Conservation (phyloP, 176 grass and related monocot species). For the Zea luxurians region DNA sequence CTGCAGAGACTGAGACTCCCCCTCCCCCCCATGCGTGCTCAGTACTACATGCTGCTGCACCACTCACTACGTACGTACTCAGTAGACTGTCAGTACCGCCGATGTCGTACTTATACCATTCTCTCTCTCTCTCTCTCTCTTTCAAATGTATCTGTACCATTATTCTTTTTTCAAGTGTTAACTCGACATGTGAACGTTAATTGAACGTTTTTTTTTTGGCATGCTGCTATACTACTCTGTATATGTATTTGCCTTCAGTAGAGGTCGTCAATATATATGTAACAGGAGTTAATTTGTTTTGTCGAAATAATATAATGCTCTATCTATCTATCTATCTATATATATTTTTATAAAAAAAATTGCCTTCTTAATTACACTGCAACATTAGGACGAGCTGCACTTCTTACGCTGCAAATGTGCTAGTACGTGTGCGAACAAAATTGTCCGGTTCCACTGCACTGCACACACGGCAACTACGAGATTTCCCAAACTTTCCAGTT, state of each 20-base stretch:
- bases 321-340: not conserved
- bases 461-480: not conserved
- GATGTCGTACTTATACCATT: not conserved
- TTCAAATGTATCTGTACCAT: too few relatives aligned
- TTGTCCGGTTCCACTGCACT: not conserved
- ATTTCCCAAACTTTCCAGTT: not conserved
- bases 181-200: not conserved
- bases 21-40: too few relatives aligned
- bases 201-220: not conserved
- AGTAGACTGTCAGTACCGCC: not conserved
- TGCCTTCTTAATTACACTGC: too few relatives aligned
- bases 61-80: too few relatives aligned
- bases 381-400: too few relatives aligned
- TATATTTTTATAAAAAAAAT: not conserved
- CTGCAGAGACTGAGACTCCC: too few relatives aligned
- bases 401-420: too few relatives aligned
- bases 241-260: not conserved
- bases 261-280: too few relatives aligned
- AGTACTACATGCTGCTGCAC: too few relatives aligned
- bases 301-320: not conserved
- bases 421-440: too few relatives aligned
- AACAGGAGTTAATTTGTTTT: too few relatives aligned
- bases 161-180: too few relatives aligned
- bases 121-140: not conserved
- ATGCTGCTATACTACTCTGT: not conserved